A percentile compares a stretch with the other conserved stretches of the same genome.
These are phyloP conservation scores for Venturia asperata DNA, from an alignment of 2,329 filamentous ascomycete species.

Conservation along the genomic window DNA sequence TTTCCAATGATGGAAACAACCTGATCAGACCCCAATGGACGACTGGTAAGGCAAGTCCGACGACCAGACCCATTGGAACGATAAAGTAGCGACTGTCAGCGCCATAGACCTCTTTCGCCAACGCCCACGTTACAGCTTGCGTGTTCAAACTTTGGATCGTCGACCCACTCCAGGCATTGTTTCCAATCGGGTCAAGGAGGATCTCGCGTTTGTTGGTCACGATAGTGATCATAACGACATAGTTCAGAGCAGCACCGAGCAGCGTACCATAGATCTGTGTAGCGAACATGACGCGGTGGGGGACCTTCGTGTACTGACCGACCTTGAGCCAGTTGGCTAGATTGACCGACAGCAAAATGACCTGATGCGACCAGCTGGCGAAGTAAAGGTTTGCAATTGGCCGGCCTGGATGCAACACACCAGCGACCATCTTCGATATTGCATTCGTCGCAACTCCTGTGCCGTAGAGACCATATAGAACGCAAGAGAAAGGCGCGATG, in stretches of 20 bases:
- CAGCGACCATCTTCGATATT: slow-evolving; percentile 22
- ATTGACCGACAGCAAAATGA: slow-evolving; percentile 24
- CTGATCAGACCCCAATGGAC: slow-evolving; percentile 23
- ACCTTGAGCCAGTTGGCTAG: slow-evolving; percentile 39
- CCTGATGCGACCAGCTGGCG: slow-evolving; percentile 32
- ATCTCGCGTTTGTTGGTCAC: slow-evolving; percentile 36
- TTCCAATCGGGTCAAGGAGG: slow-evolving; percentile 35
- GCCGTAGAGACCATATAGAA: slow-evolving; percentile 24
- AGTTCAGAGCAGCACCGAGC: slow-evolving; percentile 34
- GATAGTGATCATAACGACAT: slow-evolving; percentile 40
- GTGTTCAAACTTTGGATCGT: slow-evolving; percentile 40
- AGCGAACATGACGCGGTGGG: slow-evolving; percentile 61
- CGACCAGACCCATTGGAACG: slow-evolving; percentile 34
- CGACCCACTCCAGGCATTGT: slow-evolving; percentile 41
- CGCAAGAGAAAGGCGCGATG: slow-evolving; percentile 26
- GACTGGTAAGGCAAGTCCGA: slow-evolving; percentile 37
- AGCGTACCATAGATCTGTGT: slow-evolving; percentile 43
- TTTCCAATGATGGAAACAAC: slow-evolving; percentile 4
- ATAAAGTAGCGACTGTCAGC: slow-evolving; percentile 32
- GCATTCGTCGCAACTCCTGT: slow-evolving; percentile 23
- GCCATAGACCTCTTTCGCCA: slow-evolving; percentile 27
- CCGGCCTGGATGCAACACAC: slow-evolving; percentile 26
- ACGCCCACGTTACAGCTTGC: slow-evolving; percentile 15
- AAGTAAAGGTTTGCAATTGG: slow-evolving; percentile 36
- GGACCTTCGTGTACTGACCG: slow-evolving; percentile 48